Percentiles rank a stretch among this genome's conserved stretches.
These are phyloP conservation scores for Candida neerlandica DNA, from an alignment of 1,139 yeast species.

Conservation along the genomic window DNA sequence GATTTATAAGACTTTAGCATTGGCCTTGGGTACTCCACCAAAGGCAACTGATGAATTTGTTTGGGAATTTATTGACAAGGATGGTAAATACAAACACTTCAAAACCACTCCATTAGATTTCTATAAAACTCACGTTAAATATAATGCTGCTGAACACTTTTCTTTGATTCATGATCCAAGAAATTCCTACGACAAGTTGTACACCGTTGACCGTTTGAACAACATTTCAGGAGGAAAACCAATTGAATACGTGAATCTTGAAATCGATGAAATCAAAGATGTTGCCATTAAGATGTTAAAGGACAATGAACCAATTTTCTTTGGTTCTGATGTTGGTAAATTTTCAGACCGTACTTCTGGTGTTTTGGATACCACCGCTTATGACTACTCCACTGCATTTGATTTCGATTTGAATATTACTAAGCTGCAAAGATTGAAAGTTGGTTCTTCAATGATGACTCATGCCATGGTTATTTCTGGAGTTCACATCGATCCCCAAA, in stretches of 20 bases:
- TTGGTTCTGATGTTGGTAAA: conserved; percentile 86
- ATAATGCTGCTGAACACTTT: conserved; percentile 55
- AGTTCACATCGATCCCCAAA: conserved; percentile 53
- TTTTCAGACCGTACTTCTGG: conserved; percentile 62
- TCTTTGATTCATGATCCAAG: conserved; percentile 83
- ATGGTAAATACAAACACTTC: conserved; percentile 57
- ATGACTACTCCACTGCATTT: conserved; percentile 69
- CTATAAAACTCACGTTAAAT: conserved; percentile 55
- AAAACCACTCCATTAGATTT: conserved; percentile 66
- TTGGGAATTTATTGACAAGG: conserved; percentile 79
- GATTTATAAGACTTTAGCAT: conserved; percentile 61
- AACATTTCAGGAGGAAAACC: conserved; percentile 69
- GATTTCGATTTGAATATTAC: conserved; percentile 49
- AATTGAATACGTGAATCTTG: conserved; percentile 69
- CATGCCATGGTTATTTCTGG: conserved; percentile 85
- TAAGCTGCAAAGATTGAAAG: conserved; percentile 56
- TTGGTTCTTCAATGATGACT: conserved; percentile 70
- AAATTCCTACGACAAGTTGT: conserved; percentile 60
- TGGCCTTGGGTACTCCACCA: conserved; percentile 79
- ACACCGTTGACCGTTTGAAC: conserved; percentile 72
- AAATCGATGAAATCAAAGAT: conserved; percentile 56
- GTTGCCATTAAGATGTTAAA: conserved; percentile 69
- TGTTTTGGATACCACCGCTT: conserved; percentile 67
- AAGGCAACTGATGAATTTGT: conserved; percentile 62
- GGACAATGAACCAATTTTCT: conserved; percentile 75